Base-by-base conservation (phyloP, 495 filamentous ascomycete species). In the Penicillium cinerascens region DNA sequence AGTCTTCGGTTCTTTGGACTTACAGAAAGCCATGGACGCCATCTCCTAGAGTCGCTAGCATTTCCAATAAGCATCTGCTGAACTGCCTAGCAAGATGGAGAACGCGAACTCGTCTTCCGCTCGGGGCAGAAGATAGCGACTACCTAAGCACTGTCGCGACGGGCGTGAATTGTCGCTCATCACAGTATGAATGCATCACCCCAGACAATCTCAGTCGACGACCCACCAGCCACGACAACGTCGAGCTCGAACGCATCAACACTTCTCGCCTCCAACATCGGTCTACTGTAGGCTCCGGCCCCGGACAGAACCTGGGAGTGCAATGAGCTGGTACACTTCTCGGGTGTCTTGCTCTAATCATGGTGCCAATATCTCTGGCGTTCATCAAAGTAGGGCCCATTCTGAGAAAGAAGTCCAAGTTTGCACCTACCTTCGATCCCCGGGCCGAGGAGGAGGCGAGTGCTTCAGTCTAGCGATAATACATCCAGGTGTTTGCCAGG, bases 291-390 rank as follows among this genome's bases (percentile, higher is more conserved):
- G 70, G 68, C 18, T 71, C 70, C 0, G 62, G 52, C 0, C 17
- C 21, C 2, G 61, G 56, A 2, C 65, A 81, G 5, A 87, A 82
- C 29, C 70, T 95, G 55, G 85, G 87, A 27, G 85, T 95, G 33
- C 71, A 92, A 55, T 92, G 86, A 83, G 87, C 89, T 1, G 78
- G 83, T 25, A 91, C 88, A 0, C 69, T 95, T 18, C 76, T 95
- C 16, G 90, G 90, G 2, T 87, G 81, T 57, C 74, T 96, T 21
- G 86, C 86, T 3, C 71, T 77, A 8, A 64, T 78, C 6, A 78
- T 95, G 54, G 79, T 91, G 15, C 89, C 89, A 0, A 89, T 95
- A 47, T 88, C 90, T 2, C 40, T 76, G 25, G 57, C 38, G 8
- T 76, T 77, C 23, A 66, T 71, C 5, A 58, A 70, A 18, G 66